Evolutionary conservation across 2,329 filamentous ascomycete genomes (phyloP).

Genomic region (Aspergillus sp.): DNA sequence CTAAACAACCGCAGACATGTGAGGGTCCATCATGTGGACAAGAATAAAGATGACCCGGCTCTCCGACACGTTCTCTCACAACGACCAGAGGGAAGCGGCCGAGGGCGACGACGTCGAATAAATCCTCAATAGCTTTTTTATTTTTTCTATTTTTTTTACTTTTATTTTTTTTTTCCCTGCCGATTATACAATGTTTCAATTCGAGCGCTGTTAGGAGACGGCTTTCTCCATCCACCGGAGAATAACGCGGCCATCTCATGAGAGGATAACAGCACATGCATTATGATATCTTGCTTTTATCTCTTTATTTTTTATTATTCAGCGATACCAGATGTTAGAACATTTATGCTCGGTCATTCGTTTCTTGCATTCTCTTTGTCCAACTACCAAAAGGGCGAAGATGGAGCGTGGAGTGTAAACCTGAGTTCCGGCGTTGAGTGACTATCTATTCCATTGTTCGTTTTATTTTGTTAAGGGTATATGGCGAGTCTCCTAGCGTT

Average conservation of each 20-base stretch:
- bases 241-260: conserved; percentile 14
- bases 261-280: conserved; percentile 12
- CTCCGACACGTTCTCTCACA: conserved; percentile 84
- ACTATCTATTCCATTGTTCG: neutral
- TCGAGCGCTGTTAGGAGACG: conserved; percentile 8
- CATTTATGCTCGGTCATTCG: conserved; percentile 6
- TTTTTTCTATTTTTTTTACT: no score
- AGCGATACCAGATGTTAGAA: conserved; percentile 19
- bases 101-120: conserved; percentile 70
- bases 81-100: conserved; percentile 77
- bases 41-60: conserved; percentile 79
- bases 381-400: neutral
- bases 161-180: no score
- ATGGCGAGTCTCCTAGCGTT: neutral
- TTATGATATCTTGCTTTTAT: conserved; percentile 5
- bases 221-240: conserved; percentile 7
- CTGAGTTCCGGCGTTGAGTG: conserved; percentile 8
- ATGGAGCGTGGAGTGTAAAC: conserved; percentile 12
- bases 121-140: conserved; percentile 22
- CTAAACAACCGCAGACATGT: conserved; percentile 64
- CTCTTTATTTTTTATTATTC: conserved; percentile 2
- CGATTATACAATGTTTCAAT: neutral
- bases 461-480: neutral
- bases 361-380: conserved; percentile 10
- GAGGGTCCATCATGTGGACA: conserved; percentile 85